Evolutionary conservation across 441 rosid species (phyloP), one percentile per base, ranked within the genome.

Genomic region (Gossypium trilobum): DNA sequence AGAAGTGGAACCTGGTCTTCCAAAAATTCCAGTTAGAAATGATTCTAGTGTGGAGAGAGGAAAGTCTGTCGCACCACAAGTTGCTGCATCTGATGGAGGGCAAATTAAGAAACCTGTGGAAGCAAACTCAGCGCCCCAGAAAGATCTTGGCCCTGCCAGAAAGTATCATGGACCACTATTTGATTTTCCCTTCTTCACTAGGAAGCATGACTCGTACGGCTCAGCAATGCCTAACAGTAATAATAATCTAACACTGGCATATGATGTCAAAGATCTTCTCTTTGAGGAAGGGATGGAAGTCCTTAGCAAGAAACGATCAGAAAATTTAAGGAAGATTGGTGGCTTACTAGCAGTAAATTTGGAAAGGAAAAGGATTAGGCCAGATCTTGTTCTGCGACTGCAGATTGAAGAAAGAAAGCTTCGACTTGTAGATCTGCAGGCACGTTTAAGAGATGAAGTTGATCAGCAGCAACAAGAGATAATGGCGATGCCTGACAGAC

Each of bases 401-500:
- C 99, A 96, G 83, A 96, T 96, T 77, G 97, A 96, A 85, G 97
- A 93, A 78, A 96, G 88, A 76, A 96, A 93, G 81, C 97, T 96
- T 56, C 82, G 82, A 75, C 95, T 96, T 80, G 70, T 86, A 44
- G 94, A 87, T 80, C 75, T 90, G 68, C 99, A 91, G 85, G 81
- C 97, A 3, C 98, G 93, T 44, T 78, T 96, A 73, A 88, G 97
- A 82, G 98, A 91, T 73, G 97, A 91, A 78, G 96, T 96, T 75
- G 99, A 96, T 82, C 89, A 85, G 74, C 96, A 91, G 58, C 99
- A 96, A 77, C 97, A 96, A 82, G 98, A 91, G 85, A 96, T 96
- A 77, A 96, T 93, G 98, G 88, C 90, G 76, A 96, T 96, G 99
- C 97, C 99, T 67, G 98, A 96, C 77, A 87, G 99, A 78, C 98